phyloP scores from a whole-genome alignment of 164 flowering plant species.

The Vitis rupestris region DNA sequence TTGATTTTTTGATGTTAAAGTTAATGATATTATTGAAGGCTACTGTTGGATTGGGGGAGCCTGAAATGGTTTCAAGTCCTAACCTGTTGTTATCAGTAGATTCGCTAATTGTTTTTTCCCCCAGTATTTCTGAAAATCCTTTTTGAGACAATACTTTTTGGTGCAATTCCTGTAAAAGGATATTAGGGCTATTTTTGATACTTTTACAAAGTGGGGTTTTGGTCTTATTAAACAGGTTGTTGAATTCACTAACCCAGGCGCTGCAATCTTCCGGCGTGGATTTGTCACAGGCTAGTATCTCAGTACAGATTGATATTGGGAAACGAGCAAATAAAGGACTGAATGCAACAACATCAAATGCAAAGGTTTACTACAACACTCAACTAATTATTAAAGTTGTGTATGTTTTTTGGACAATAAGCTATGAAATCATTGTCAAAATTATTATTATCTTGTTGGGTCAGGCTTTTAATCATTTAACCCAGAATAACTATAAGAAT shows the following conservation, averaged over 20 bases:
- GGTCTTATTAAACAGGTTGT: conserved; percentile 32
- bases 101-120: too few relatives aligned
- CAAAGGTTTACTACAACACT: conserved; percentile 22
- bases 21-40: too few relatives aligned
- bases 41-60: too few relatives aligned
- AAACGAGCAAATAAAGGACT: conserved; percentile 22
- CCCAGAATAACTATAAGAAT: too few relatives aligned
- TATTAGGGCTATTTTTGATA: neutral
- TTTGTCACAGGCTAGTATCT: conserved; percentile 42
- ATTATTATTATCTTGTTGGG: too few relatives aligned
- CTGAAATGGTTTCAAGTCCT: too few relatives aligned
- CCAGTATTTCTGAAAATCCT: too few relatives aligned
- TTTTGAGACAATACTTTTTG: neutral
- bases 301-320: conserved; percentile 52
- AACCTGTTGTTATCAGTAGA: too few relatives aligned
- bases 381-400: neutral
- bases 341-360: conserved; percentile 8
- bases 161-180: neutral
- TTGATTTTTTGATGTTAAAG: too few relatives aligned
- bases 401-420: neutral
- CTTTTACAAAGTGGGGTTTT: conserved; percentile 1
- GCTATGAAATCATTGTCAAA: too few relatives aligned
- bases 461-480: too few relatives aligned
- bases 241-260: conserved; percentile 38
- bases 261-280: conserved; percentile 54